These are phyloP conservation scores for Petasospora fabianii DNA, from an alignment of 1,139 yeast genomes.

Conservation along the genomic window DNA sequence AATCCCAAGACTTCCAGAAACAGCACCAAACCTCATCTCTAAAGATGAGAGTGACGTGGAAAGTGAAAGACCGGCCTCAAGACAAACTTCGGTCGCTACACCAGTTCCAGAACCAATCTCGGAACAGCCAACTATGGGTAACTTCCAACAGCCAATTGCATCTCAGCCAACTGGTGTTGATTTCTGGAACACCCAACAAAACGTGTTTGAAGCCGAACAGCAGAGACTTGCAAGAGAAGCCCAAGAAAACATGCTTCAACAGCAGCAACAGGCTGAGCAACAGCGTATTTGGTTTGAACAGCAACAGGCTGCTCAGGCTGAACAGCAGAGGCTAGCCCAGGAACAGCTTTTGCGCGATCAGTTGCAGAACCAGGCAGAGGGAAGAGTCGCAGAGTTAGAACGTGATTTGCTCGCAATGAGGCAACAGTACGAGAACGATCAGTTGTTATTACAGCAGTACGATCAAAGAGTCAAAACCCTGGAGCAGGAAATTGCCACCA, in stretches of 20 bases:
- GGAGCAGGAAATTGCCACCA: constrained; percentile 65
- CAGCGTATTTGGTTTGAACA: constrained; percentile 73
- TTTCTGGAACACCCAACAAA: constrained; percentile 44
- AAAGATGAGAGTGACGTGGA: constrained; percentile 39
- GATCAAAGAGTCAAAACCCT: constrained; percentile 81
- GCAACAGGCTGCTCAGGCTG: constrained; percentile 63
- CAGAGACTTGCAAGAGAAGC: constrained; percentile 45
- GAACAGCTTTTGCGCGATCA: constrained; percentile 69
- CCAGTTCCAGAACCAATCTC: constrained; percentile 39
- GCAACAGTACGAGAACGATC: constrained; percentile 86
- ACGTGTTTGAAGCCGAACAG: constrained; percentile 43
- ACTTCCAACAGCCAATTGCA: constrained; percentile 26
- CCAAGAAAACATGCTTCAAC: constrained; percentile 43
- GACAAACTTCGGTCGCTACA: constrained; percentile 33
- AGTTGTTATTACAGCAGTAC: constrained; percentile 78
- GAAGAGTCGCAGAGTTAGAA: constrained; percentile 77
- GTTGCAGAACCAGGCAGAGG: constrained; percentile 72
- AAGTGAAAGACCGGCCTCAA: constrained; percentile 43
- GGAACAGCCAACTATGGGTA: constrained; percentile 47
- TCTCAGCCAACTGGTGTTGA: constrained; percentile 35
- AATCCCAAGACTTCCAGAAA: constrained; percentile 73
- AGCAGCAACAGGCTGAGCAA: constrained; percentile 49
- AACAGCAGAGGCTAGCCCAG: constrained; percentile 74
- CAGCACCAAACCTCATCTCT: constrained; percentile 63
- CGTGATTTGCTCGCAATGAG: constrained; percentile 73